Base-by-base conservation (phyloP, 441 rosid genomes). In the Francoa sonchifolia region DNA sequence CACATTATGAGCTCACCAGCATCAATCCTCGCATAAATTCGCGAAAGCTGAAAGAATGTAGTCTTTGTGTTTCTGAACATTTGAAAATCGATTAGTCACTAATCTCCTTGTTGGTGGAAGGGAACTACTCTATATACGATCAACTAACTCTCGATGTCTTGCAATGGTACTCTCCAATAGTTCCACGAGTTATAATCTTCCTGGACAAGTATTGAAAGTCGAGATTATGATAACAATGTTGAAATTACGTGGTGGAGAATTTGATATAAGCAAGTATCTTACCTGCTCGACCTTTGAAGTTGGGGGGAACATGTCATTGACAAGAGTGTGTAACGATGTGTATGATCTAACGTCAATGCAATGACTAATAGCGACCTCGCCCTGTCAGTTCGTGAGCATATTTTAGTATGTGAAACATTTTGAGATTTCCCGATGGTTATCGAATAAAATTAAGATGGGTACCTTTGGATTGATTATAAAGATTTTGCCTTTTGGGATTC, bases 381-480 rank as follows among this genome's bases (percentile, higher is more conserved):
- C 96, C 96, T 86, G 68, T 14, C 34, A 44, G 47, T 39, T 47
- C 30, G 30, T 39, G 43, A 16, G 48, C 40, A 47, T 18, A 28
- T 26, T 17, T 48, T 5, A 48, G 55, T 23, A 13, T 8, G 21
- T 4, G 6, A 42, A 2, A 14, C 0, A 13, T 22, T 11, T 7
- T 6, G 2, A 11, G 18, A 31, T 36, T 3, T 9, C 11, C 16
- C 6, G 6, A 11, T 10, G 4, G 13, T 19, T 38, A 10, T 19
- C 37, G 19, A 39, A 19, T 11, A 27, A 5, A 40, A 11, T 5
- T 16, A 31, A 31, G 34, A 44, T 15, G 11, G 5, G 22, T 58
- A 79, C 96, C 96, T 79, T 82, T 7, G 94, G 96, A 66, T 86
- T 86, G 42, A 82, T 86, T 32, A 79, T 86, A 50, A 82, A 86